phyloP scores from a whole-genome alignment of 768 basidiomycete species.

The Boletellus ananiceps region DNA sequence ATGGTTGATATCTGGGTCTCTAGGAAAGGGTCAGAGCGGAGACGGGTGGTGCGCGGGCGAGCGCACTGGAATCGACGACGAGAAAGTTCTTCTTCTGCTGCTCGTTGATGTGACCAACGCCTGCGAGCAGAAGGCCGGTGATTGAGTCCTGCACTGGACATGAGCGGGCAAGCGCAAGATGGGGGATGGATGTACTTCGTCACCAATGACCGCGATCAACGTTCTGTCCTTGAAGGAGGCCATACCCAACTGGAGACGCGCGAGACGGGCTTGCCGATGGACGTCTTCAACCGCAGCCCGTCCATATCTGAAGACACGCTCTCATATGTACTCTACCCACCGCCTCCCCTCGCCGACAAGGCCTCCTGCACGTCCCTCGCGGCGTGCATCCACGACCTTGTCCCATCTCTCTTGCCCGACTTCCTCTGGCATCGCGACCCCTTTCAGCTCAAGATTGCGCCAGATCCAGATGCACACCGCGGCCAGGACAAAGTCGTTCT shows the following conservation, averaged over 20 bases:
- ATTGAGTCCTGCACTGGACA: slow-evolving; percentile 75
- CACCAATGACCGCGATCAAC: slow-evolving; percentile 93
- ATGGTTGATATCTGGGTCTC: slow-evolving; percentile 90
- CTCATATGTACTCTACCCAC: slow-evolving; percentile 68
- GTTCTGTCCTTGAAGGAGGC: slow-evolving; percentile 75
- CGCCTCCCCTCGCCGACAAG: slow-evolving; percentile 49
- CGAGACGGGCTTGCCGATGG: no score
- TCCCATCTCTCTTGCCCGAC: slow-evolving; percentile 49
- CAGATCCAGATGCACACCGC: slow-evolving; percentile 37
- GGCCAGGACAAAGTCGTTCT: slow-evolving; percentile 48
- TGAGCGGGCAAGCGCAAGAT: slow-evolving; percentile 7
- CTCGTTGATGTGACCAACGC: slow-evolving; percentile 87
- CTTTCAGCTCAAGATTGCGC: slow-evolving; percentile 69
- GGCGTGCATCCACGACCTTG: slow-evolving; percentile 56
- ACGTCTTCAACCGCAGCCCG: slow-evolving; percentile 20
- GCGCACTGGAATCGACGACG: slow-evolving; percentile 87
- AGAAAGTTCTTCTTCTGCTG: slow-evolving; percentile 97
- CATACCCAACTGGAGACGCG: slow-evolving; percentile 32
- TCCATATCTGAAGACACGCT: slow-evolving; percentile 85
- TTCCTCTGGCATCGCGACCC: slow-evolving; percentile 84
- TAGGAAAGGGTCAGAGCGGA: slow-evolving; percentile 30
- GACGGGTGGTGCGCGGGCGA: neutral
- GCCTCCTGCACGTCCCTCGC: slow-evolving; percentile 61
- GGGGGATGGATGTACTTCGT: slow-evolving; percentile 60
- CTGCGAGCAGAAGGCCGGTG: slow-evolving; percentile 91